phyloP scores from a whole-genome alignment of 1,284 basidiomycete species.

The Puccinia hordei region DNA sequence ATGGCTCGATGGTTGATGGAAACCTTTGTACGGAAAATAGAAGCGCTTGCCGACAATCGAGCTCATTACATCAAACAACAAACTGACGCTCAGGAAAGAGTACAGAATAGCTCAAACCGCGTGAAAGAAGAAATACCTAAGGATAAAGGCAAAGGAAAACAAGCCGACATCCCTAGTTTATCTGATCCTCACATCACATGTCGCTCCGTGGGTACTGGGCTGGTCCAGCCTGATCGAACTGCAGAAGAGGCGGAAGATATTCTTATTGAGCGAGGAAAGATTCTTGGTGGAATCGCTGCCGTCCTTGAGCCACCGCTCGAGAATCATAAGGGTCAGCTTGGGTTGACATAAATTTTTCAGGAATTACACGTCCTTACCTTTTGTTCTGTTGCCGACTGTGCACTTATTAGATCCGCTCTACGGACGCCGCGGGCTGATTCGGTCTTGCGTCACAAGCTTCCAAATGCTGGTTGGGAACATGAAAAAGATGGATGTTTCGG shows the following conservation, averaged over 20 bases:
- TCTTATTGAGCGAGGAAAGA: slow-evolving; percentile 61
- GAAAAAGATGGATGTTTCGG: slow-evolving; percentile 71
- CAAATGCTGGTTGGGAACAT: slow-evolving; percentile 69
- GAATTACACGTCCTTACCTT: background rate
- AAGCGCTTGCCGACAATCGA: slow-evolving; percentile 67
- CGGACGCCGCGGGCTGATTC: slow-evolving; percentile 84
- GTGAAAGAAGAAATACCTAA: slow-evolving; percentile 17
- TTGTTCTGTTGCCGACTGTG: slow-evolving; percentile 42
- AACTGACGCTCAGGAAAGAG: slow-evolving; percentile 53
- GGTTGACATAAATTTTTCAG: background rate
- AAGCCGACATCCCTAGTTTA: slow-evolving; percentile 53
- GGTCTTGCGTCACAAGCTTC: slow-evolving; percentile 86
- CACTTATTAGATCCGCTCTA: slow-evolving; percentile 48
- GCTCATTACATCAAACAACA: slow-evolving; percentile 54
- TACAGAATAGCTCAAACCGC: slow-evolving; percentile 55
- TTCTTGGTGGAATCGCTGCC: slow-evolving; percentile 44
- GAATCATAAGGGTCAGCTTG: slow-evolving; percentile 35
- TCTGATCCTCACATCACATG: slow-evolving; percentile 3
- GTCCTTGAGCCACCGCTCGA: slow-evolving; percentile 47
- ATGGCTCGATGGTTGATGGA: slow-evolving; percentile 69
- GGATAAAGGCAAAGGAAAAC: slow-evolving; percentile 65
- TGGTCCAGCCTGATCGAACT: slow-evolving; percentile 43
- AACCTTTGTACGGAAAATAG: slow-evolving; percentile 81
- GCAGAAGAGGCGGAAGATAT: slow-evolving; percentile 52
- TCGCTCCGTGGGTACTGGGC: slow-evolving; percentile 52